Evolutionary conservation across 2,329 filamentous ascomycete species (phyloP).

Genomic region (Diaporthe aspalathi): DNA sequence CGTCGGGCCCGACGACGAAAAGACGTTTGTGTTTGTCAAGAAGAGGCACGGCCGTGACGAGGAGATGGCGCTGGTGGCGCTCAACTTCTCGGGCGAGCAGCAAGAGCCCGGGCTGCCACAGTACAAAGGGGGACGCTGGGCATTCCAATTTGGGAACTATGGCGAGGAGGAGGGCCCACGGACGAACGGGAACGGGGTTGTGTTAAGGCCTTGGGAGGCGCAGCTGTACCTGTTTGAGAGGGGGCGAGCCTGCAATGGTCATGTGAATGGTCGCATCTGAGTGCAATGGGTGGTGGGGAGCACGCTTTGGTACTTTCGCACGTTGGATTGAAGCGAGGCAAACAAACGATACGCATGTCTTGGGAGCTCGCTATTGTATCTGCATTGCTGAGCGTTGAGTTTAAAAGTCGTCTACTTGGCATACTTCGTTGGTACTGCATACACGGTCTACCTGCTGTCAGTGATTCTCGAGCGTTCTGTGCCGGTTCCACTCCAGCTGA

Average conservation of each 20-base stretch:
- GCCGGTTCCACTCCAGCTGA: too few relatives aligned
- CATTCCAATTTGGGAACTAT: constrained; percentile 48
- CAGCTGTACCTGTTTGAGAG: constrained; percentile 46
- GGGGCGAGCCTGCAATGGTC: constrained; percentile 1
- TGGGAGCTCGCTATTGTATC: too few relatives aligned
- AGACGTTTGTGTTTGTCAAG: constrained; percentile 60
- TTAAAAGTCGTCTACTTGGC: background rate
- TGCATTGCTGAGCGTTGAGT: background rate
- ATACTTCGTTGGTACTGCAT: background rate
- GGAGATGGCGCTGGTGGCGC: constrained; percentile 48
- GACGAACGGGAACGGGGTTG: constrained; percentile 36
- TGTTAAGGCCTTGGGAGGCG: constrained; percentile 50
- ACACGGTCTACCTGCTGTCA: background rate
- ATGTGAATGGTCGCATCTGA: constrained; percentile 18
- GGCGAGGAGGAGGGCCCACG: constrained; percentile 41
- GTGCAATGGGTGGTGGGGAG: constrained; percentile 5
- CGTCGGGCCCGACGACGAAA: constrained; percentile 58
- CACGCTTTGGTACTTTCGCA: background rate
- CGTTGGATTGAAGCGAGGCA: background rate
- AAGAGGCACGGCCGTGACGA: constrained; percentile 40
- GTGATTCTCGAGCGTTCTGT: background rate
- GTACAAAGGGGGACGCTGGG: constrained; percentile 38
- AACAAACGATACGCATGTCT: background rate
- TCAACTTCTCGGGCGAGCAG: constrained; percentile 57
- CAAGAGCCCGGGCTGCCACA: constrained; percentile 47